Evolutionary conservation across 2,329 filamentous ascomycete genomes (phyloP).

Genomic region (Xylaria arbuscula): DNA sequence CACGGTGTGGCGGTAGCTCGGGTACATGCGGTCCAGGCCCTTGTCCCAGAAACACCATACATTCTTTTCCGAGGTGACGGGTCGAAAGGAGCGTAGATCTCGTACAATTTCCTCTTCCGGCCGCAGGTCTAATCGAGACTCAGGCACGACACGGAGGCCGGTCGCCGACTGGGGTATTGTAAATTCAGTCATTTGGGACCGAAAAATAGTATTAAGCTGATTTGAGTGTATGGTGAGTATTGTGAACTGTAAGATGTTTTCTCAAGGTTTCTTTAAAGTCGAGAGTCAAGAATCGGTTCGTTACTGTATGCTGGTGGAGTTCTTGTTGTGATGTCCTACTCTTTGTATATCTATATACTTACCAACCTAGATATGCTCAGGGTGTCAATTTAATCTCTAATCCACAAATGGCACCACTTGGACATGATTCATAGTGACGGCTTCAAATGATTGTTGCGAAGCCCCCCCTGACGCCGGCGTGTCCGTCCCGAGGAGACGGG

Average conservation of each 20-base stretch:
- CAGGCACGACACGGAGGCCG: constrained; percentile 38
- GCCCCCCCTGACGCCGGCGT: background rate
- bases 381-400: background rate
- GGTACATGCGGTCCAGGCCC: constrained; percentile 52
- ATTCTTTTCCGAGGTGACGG: constrained; percentile 56
- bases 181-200: constrained; percentile 35
- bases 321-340: constrained; percentile 1
- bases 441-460: background rate
- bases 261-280: background rate
- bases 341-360: constrained; percentile 14
- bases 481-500: background rate
- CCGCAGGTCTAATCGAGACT: constrained; percentile 46
- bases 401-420: background rate
- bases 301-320: background rate
- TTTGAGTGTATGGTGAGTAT: constrained; percentile 8
- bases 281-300: background rate
- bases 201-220: background rate
- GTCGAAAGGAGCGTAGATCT: constrained; percentile 45
- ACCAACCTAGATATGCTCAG: background rate
- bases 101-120: constrained; percentile 48
- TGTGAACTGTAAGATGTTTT: background rate
- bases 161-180: constrained; percentile 41
- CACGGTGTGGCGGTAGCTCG: constrained; percentile 53
- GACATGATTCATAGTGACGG: constrained; percentile 32
- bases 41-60: constrained; percentile 60